phyloP scores from a whole-genome alignment of 2,329 filamentous ascomycete species.

The Trichoderma asperellum region DNA sequence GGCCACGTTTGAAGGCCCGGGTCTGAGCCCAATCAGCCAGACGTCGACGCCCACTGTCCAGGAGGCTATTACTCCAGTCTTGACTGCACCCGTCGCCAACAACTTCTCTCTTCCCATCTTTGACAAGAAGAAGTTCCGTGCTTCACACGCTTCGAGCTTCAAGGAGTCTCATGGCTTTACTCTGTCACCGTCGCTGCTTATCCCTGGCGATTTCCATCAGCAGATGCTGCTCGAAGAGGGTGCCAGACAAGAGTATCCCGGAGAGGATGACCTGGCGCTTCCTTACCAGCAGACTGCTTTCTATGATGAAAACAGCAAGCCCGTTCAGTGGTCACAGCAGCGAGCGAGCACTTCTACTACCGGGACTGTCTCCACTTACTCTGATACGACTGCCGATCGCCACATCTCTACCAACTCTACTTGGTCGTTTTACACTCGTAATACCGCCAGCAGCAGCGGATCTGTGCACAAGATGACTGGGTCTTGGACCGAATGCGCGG shows the following conservation, averaged over 20 bases:
- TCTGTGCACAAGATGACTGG: slow-evolving; percentile 46
- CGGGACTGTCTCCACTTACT: slow-evolving; percentile 53
- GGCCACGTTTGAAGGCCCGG: slow-evolving; percentile 48
- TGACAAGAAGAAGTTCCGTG: slow-evolving; percentile 42
- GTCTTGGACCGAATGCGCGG: slow-evolving; percentile 40
- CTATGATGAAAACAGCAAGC: slow-evolving; percentile 31
- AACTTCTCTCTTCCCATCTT: slow-evolving; percentile 58
- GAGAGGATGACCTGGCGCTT: slow-evolving; percentile 40
- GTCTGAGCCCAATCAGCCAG: slow-evolving; percentile 55
- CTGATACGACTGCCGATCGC: slow-evolving; percentile 53
- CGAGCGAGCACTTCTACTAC: slow-evolving; percentile 61
- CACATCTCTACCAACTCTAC: slow-evolving; percentile 59
- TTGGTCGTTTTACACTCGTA: slow-evolving; percentile 57
- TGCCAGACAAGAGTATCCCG: slow-evolving; percentile 38
- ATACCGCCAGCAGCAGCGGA: slow-evolving; percentile 59
- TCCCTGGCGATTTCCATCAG: slow-evolving; percentile 62
- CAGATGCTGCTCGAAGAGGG: slow-evolving; percentile 50
- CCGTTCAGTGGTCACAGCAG: slow-evolving; percentile 42
- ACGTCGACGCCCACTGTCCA: slow-evolving; percentile 46
- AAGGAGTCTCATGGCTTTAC: slow-evolving; percentile 63
- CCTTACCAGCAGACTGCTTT: slow-evolving; percentile 30
- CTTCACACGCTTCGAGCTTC: slow-evolving; percentile 58
- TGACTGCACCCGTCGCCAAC: slow-evolving; percentile 44
- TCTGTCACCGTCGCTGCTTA: slow-evolving; percentile 64
- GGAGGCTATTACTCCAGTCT: slow-evolving; percentile 51